These are phyloP conservation scores for Dorcoceras hygrometricum DNA, from an alignment of 257 asterid species.

Conservation along the genomic window DNA sequence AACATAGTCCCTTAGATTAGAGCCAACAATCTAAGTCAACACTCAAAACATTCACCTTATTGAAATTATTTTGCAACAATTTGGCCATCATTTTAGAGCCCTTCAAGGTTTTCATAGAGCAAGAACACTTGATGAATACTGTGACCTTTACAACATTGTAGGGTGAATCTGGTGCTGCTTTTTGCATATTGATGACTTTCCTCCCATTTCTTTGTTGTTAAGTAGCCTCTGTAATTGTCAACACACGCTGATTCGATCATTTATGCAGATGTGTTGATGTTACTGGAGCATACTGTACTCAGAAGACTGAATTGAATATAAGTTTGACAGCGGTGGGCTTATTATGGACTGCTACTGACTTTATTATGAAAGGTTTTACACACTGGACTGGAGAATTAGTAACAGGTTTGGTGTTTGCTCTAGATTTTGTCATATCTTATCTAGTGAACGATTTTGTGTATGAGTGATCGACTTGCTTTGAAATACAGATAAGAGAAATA, in stretches of 20 bases:
- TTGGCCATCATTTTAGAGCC: background rate
- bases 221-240: conserved; percentile 20
- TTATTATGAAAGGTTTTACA: conserved; percentile 70
- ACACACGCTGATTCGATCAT: conserved; percentile 18
- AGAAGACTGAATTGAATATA: conserved; percentile 86
- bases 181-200: background rate
- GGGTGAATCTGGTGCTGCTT: conserved; percentile 4
- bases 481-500: conserved; percentile 51
- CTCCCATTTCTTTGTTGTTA: conserved; percentile 5
- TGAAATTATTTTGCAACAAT: conserved; percentile 11
- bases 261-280: conserved; percentile 90
- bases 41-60: background rate
- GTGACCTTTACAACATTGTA: conserved; percentile 5
- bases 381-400: conserved; percentile 41
- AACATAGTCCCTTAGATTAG: no score
- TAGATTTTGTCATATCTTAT: conserved; percentile 11
- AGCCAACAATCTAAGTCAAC: no score
- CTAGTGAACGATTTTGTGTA: conserved; percentile 15
- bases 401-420: conserved; percentile 47
- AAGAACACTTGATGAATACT: conserved; percentile 12
- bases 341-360: conserved; percentile 93
- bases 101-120: no score
- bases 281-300: conserved; percentile 91
- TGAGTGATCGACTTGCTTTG: conserved; percentile 27
- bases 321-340: conserved; percentile 96